Conservation (phyloP, 1,139 yeast genomes). For the Taphrina flavorubra region DNA sequence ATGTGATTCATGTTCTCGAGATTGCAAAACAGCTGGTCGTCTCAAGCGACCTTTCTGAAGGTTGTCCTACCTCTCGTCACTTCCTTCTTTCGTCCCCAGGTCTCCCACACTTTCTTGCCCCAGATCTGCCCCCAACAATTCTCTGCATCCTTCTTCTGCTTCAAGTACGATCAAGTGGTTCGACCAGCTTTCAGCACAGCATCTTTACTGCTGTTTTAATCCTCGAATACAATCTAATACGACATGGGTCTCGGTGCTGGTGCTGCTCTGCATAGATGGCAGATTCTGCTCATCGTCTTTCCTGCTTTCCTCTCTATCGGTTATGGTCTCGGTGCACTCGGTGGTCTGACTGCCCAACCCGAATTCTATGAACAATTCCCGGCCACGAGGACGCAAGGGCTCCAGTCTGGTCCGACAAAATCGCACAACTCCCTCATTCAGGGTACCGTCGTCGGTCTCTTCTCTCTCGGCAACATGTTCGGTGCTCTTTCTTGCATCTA, state of each 20-base stretch:
- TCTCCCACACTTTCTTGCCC: no score
- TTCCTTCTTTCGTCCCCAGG: no score
- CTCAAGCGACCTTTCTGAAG: no score
- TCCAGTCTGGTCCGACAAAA: constrained; percentile 22
- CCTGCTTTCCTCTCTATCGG: constrained; percentile 55
- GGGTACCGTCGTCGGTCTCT: constrained; percentile 74
- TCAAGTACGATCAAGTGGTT: no score
- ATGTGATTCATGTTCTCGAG: no score
- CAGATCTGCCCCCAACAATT: no score
- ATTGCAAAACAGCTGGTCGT: no score
- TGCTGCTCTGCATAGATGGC: constrained; percentile 21
- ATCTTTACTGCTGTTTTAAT: no score
- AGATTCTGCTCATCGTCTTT: constrained; percentile 29
- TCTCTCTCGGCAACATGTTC: constrained; percentile 76
- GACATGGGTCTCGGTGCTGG: constrained; percentile 28
- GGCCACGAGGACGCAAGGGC: constrained; percentile 24
- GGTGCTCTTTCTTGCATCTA: constrained; percentile 69
- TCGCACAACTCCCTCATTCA: constrained; percentile 48
- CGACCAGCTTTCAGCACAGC: no score
- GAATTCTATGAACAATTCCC: constrained; percentile 61
- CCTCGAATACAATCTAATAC: neutral
- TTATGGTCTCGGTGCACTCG: constrained; percentile 81
- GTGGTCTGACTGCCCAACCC: constrained; percentile 66
- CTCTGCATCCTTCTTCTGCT: no score
- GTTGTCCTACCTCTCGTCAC: no score